Evolutionary conservation across 345 rosid species (phyloP).

Genomic region (Eucalyptus melliodora): DNA sequence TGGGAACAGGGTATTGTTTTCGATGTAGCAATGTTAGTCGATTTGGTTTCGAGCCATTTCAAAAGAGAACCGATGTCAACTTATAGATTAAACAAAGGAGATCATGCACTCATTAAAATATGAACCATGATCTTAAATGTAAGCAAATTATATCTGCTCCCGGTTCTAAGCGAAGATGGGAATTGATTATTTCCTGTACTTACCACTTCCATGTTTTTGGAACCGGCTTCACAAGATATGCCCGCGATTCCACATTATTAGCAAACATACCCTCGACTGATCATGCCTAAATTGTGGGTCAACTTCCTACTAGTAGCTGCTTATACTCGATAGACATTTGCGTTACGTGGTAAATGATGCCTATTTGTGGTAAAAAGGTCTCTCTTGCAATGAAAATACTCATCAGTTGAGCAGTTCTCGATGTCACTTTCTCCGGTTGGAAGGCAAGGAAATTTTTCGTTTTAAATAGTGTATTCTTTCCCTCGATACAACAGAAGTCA

Average conservation of each 20-base stretch:
- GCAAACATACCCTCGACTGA: neutral
- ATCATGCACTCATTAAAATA: neutral
- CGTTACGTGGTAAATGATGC: neutral
- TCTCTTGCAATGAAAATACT: neutral
- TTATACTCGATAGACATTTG: neutral
- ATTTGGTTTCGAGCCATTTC: neutral
- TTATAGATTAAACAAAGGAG: neutral
- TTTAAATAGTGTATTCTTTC: neutral
- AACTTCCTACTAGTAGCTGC: neutral
- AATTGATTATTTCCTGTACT: neutral
- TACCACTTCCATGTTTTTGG: neutral
- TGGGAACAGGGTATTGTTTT: neutral
- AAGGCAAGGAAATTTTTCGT: neutral
- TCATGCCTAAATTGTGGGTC: neutral
- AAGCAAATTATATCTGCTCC: neutral
- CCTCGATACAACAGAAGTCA: neutral
- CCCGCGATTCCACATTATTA: neutral
- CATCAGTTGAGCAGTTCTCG: neutral
- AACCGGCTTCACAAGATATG: neutral
- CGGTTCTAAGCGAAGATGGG: neutral
- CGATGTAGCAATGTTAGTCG: neutral
- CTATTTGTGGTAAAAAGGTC: neutral
- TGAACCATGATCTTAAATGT: neutral
- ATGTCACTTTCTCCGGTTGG: neutral
- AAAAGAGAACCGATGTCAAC: neutral